Evolutionary conservation across 176 grass and related monocot species (phyloP).

Genomic region (Carex pumila): DNA sequence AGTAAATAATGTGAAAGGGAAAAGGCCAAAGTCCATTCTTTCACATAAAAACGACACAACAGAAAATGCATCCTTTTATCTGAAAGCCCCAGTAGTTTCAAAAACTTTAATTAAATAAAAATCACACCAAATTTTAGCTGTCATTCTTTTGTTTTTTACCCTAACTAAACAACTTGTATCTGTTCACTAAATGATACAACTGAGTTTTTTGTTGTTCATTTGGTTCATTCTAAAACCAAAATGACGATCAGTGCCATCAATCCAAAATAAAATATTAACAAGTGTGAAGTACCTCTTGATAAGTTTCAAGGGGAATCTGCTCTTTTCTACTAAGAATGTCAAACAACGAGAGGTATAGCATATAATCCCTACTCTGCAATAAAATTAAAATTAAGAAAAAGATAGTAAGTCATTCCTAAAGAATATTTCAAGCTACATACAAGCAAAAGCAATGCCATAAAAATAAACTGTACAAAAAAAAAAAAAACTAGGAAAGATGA

Average conservation of each 20-base stretch:
- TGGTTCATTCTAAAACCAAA: background rate
- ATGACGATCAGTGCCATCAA: background rate
- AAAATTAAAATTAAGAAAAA: background rate
- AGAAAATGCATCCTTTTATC: background rate
- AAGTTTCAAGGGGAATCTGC: slow-evolving; percentile 46
- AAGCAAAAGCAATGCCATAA: background rate
- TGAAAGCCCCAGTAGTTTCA: background rate
- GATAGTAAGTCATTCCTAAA: background rate
- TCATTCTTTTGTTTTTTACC: background rate
- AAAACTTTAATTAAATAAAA: background rate
- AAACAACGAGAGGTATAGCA: slow-evolving; percentile 51
- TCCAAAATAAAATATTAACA: background rate
- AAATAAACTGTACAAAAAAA: background rate
- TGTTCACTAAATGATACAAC: background rate
- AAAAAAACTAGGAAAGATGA: background rate
- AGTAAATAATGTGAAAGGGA: background rate
- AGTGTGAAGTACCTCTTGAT: slow-evolving; percentile 34
- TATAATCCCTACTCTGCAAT: slow-evolving; percentile 51
- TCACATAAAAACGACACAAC: background rate
- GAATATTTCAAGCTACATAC: background rate
- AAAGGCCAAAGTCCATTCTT: background rate
- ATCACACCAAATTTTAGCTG: background rate
- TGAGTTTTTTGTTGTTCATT: background rate
- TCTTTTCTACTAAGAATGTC: slow-evolving; percentile 47
- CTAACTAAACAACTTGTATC: background rate